A percentile compares a stretch with the other conserved stretches of the same genome.
These are phyloP conservation scores for Xanthoconium purpureum DNA, from an alignment of 768 basidiomycete genomes.

Conservation along the genomic window DNA sequence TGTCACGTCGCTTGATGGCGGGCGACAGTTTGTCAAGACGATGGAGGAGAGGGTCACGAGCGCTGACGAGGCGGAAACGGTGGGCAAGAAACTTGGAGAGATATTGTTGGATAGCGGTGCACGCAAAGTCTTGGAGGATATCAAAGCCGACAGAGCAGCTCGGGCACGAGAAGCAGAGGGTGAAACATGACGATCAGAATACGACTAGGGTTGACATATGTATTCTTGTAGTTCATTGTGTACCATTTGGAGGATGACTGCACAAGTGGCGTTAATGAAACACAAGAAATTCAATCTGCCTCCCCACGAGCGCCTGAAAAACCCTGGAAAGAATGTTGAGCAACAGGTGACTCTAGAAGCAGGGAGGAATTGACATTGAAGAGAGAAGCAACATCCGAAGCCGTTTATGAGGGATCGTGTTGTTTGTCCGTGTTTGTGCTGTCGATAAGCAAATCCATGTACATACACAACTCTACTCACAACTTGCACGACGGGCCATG, in stretches of 20 bases:
- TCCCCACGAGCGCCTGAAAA: slow-evolving; percentile 69
- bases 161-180: slow-evolving; percentile 41
- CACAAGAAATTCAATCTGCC: slow-evolving; percentile 43
- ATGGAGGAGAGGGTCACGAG: slow-evolving; percentile 49
- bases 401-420: slow-evolving; percentile 28
- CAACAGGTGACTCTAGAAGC: slow-evolving; percentile 71
- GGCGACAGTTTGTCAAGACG: slow-evolving; percentile 64
- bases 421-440: slow-evolving; percentile 40
- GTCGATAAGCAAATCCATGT: slow-evolving; percentile 5
- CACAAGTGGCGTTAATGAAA: slow-evolving; percentile 20
- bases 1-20: slow-evolving; percentile 81
- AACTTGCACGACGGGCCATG: slow-evolving; percentile 39
- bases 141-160: slow-evolving; percentile 62
- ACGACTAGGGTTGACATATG: slow-evolving; percentile 5
- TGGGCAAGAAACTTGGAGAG: slow-evolving; percentile 67
- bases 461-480: not conserved
- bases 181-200: slow-evolving; percentile 14
- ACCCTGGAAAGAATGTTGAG: slow-evolving; percentile 40
- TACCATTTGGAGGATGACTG: slow-evolving; percentile 6
- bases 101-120: slow-evolving; percentile 70
- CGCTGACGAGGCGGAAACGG: slow-evolving; percentile 58
- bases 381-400: not conserved
- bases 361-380: slow-evolving; percentile 46
- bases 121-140: slow-evolving; percentile 75
- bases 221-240: slow-evolving; percentile 27